Conservation (phyloP, 495 filamentous ascomycete species). For the Talaromyces adpressus region DNA sequence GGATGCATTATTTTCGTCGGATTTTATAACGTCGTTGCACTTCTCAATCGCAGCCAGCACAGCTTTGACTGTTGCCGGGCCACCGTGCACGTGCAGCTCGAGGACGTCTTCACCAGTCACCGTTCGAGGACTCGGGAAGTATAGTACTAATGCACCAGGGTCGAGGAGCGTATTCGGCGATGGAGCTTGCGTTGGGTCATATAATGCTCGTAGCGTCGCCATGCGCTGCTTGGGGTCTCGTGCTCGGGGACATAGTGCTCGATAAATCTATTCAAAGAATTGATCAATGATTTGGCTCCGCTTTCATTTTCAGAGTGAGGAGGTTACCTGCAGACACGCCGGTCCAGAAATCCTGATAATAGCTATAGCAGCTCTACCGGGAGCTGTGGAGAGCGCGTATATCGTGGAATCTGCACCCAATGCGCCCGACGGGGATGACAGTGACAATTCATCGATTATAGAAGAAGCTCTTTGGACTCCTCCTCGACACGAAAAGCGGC, state of each 20-base stretch:
- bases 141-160: constrained; percentile 74
- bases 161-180: constrained; percentile 57
- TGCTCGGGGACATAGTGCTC: constrained; percentile 60
- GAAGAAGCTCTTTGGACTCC: background rate
- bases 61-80: constrained; percentile 76
- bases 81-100: constrained; percentile 93
- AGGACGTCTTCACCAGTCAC: constrained; percentile 90
- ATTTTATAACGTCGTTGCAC: constrained; percentile 13
- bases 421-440: background rate
- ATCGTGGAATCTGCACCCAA: constrained; percentile 55
- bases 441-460: background rate
- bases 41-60: constrained; percentile 70
- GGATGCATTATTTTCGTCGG: background rate
- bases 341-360: constrained; percentile 84
- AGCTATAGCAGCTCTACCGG: constrained; percentile 85
- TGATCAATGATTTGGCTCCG: constrained; percentile 10
- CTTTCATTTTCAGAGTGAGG: background rate
- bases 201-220: constrained; percentile 70
- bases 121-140: constrained; percentile 76
- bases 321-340: constrained; percentile 54
- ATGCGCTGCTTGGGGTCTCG: constrained; percentile 62
- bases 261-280: constrained; percentile 59
- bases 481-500: background rate
- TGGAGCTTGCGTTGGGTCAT: constrained; percentile 46
- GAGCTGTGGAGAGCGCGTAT: constrained; percentile 83